Evolutionary conservation across 2,329 filamentous ascomycete species (phyloP).

Genomic region (Microsporum canis): DNA sequence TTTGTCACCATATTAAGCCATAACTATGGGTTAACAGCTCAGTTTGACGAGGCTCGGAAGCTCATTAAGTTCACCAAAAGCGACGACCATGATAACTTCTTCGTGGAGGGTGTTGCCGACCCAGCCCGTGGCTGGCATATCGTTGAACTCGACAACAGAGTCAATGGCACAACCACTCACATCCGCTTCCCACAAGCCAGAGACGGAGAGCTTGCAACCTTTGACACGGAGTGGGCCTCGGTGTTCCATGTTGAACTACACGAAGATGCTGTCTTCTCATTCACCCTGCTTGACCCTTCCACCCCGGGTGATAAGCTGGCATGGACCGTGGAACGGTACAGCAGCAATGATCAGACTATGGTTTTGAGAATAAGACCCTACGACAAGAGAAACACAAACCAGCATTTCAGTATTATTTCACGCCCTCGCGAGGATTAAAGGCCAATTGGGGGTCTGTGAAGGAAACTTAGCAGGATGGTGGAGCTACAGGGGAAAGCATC

Average conservation of each 20-base stretch:
- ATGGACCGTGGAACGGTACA: neutral
- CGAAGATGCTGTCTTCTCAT: neutral
- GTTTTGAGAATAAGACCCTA: constrained; percentile 3
- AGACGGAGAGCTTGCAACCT: constrained; percentile 1
- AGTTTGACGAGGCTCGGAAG: neutral
- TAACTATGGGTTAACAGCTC: neutral
- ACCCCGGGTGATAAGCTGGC: neutral
- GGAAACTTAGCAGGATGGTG: neutral
- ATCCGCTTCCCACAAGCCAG: neutral
- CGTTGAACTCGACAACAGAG: neutral
- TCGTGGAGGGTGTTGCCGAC: neutral
- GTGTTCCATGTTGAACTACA: neutral
- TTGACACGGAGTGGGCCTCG: neutral
- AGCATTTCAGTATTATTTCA: constrained; percentile 4
- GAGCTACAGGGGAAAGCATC: no score
- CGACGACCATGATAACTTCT: neutral
- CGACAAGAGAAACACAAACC: neutral
- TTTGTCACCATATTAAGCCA: constrained; percentile 3
- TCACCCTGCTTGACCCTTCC: neutral
- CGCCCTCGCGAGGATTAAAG: neutral
- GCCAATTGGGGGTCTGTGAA: neutral
- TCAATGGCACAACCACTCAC: neutral
- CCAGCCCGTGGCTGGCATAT: neutral
- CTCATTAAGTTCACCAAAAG: constrained; percentile 3
- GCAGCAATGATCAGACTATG: neutral